These are phyloP conservation scores for Fusarium cyanostomum DNA, from an alignment of 2,329 filamentous ascomycete species.

Conservation along the genomic window DNA sequence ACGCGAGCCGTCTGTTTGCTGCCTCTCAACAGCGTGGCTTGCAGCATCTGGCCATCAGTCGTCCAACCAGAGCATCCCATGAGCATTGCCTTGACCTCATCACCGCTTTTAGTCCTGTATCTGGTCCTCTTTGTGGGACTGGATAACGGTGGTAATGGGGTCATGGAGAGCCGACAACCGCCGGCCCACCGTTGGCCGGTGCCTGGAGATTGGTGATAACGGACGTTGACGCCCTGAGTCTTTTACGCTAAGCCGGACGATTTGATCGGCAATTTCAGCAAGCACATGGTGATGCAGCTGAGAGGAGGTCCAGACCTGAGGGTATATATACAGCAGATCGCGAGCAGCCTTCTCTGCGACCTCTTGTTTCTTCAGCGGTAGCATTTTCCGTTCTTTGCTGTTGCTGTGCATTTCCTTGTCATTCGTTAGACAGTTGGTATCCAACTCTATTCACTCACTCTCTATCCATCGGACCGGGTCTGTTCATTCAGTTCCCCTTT, in stretches of 20 bases:
- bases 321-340: slow-evolving; percentile 19
- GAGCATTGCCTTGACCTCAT: background rate
- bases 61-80: background rate
- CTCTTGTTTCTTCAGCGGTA: slow-evolving; percentile 12
- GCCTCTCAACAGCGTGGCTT: background rate
- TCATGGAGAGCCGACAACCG: slow-evolving; percentile 1
- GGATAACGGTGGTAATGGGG: background rate
- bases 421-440: slow-evolving; percentile 28
- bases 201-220: background rate
- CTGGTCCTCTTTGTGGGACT: background rate
- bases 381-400: slow-evolving; percentile 22
- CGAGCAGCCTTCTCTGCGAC: background rate
- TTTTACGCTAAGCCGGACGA: background rate
- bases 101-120: background rate
- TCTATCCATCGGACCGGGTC: background rate
- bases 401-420: slow-evolving; percentile 25
- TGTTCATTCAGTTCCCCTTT: background rate
- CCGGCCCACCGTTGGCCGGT: slow-evolving; percentile 2
- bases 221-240: background rate
- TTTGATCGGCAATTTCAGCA: slow-evolving; percentile 12
- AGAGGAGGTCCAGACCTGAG: background rate
- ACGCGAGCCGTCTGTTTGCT: too few relatives aligned
- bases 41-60: background rate
- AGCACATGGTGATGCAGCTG: background rate
- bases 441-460: slow-evolving; percentile 23